Evolutionary conservation across 192 early-diverging fungal species (phyloP), one percentile per base, ranked within the genome.

Genomic region (Funneliformis mosseae): DNA sequence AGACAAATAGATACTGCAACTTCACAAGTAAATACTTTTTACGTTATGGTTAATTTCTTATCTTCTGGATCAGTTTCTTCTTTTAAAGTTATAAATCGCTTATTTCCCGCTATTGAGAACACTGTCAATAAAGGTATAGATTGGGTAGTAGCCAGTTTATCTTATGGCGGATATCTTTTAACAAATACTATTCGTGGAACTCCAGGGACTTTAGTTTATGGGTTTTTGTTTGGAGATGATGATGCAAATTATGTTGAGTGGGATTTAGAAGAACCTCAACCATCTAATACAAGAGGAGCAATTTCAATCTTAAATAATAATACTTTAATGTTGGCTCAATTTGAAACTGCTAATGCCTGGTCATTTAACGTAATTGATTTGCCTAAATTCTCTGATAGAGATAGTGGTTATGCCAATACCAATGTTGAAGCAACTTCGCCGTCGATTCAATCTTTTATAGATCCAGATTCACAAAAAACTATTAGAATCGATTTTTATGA

Each of bases 371-470:
- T 12, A 33, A 33, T 66, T 25, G 64, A 66, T 66, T 66, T 66
- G 12, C 64, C 12, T 16, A 66, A 33, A 33, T 66, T 66, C 6
- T 16, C 4, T 33, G 28, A 14, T 66, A 14, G 14, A 76, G 74
- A 76, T 59, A 61, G 45, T 3, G 76, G 39, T 12, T 77, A 77
- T 60, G n/a, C 3, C 8, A 77, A 77, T 64, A 9, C n/a, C 4
- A 64, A 62, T 38, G 39, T 77, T 0, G 38, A 45, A 5, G 23
- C 60, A 25, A 77, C 60, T 23, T 16, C 1, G 43, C 76, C 76
- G 12, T 3, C 8, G 33, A 77, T 64, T n/a, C 38, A 77, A 33
- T 9, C 33, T n/a, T 66, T 9, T 64, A 45, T 77, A 27, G 27
- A 9, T 18, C 9, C 25, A 8, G 14, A 41, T 16, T 12, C 18